Evolutionary conservation across 208 protist species (phyloP), one percentile per base, ranked within the genome.

Genomic region (Herpetomonas samuelpessoai): DNA sequence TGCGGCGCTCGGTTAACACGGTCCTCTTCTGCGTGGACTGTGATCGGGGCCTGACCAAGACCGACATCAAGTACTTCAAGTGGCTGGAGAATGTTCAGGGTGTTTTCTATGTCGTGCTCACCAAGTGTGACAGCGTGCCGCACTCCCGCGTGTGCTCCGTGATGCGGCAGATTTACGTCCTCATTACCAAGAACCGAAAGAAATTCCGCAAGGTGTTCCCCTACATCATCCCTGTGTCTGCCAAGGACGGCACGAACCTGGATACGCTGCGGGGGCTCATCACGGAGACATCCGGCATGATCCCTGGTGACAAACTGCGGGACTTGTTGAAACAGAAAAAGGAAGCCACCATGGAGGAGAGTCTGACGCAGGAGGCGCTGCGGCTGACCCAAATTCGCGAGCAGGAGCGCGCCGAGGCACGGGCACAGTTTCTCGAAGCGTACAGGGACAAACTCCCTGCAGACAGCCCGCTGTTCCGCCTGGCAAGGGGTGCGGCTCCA

Each of bases 41-140:
- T 65, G 84, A 86, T 51, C 74, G 76, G 3, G 87, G 87, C 2
- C 74, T 93, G 30, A 94, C 87, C n/a, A 88, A 89, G 67, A 83
- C 71, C 12, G 91, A 96, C 76, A 62, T 93, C 30, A 86, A 80
- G 52, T 96, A 94, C 71, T 89, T 96, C 57, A 58, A 81, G 30
- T 94, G 87, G 88, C 71, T 96, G 1, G 85, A 93, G 58, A 96
- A 96, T 45, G 73, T 93, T 22, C 91, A 96, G 35, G 91, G 91
- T 0, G 81, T 90, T 3, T 94, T 91, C 63, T 96, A 83, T 59
- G 64, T 94, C 22, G 82, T 96, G 24, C 73, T 96, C 29, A 96
- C 91, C 45, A 94, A 96, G 76, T 96, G 91, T 57, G 91, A 96
- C 62, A 71, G 74, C 29, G 91, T 96, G 0, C 78, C 87, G 4